Evolutionary conservation across 495 filamentous ascomycete genomes (phyloP).

Genomic region (Stereocaulon alpinum): DNA sequence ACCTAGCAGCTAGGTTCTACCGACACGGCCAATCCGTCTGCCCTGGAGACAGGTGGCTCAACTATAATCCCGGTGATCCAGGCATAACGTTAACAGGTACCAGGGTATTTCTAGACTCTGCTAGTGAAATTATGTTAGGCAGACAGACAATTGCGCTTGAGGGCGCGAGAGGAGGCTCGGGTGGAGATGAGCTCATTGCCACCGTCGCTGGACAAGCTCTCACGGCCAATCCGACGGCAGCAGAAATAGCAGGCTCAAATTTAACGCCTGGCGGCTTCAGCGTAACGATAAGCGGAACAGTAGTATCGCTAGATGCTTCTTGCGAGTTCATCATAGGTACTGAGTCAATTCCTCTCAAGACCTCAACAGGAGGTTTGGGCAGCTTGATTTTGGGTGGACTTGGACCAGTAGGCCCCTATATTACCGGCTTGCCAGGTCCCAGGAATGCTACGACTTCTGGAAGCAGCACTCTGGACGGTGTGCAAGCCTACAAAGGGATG

Average conservation of each 20-base stretch:
- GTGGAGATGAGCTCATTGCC: background rate
- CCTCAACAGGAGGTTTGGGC: background rate
- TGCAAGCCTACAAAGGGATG: background rate
- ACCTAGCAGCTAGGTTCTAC: too few species aligned
- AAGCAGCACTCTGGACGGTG: background rate
- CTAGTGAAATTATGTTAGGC: background rate
- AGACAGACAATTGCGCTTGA: background rate
- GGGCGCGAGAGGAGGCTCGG: background rate
- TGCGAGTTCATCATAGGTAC: background rate
- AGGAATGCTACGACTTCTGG: background rate
- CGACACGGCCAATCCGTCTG: too few species aligned
- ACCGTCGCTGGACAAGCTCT: slow-evolving; percentile 5
- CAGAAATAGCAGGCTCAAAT: background rate
- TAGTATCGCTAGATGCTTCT: background rate
- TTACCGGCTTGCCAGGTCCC: background rate
- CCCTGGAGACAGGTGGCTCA: background rate
- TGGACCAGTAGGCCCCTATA: background rate
- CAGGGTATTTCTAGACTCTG: background rate
- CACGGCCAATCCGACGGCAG: background rate
- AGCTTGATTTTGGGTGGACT: background rate
- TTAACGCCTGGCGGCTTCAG: background rate
- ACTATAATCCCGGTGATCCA: background rate
- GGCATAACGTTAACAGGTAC: background rate
- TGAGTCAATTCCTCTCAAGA: background rate
- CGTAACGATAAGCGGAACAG: background rate